These are phyloP conservation scores for Sonneratia caseolaris DNA, from an alignment of 345 rosid species.

Conservation along the genomic window DNA sequence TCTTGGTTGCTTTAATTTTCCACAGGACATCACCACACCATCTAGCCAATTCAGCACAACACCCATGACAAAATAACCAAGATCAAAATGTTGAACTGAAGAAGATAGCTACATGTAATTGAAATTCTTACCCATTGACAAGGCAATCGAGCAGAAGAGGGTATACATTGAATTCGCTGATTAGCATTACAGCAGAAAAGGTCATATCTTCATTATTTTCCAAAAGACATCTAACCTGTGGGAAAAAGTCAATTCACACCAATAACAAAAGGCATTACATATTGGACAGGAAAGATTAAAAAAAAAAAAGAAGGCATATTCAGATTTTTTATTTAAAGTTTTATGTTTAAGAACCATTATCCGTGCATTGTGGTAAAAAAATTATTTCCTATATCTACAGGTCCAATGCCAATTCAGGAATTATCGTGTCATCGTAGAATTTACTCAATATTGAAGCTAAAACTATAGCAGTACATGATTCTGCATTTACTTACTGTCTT, in stretches of 20 bases:
- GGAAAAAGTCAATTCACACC: background rate
- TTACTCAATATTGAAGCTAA: no score
- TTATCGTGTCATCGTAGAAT: background rate
- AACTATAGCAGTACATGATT: background rate
- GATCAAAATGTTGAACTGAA: background rate
- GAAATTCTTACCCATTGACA: constrained; percentile 41
- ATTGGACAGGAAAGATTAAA: background rate
- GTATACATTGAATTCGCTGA: constrained; percentile 45
- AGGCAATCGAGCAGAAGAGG: constrained; percentile 72
- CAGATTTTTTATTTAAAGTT: background rate
- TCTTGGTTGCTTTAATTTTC: background rate
- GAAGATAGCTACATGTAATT: background rate
- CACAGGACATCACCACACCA: background rate
- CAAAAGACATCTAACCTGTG: constrained; percentile 56
- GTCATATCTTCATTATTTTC: constrained; percentile 34
- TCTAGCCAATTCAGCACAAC: background rate
- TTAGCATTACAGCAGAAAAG: constrained; percentile 37
- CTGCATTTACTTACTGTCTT: constrained; percentile 49
- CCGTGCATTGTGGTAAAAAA: background rate
- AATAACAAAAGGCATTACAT: background rate
- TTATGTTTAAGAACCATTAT: background rate
- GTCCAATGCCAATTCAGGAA: background rate
- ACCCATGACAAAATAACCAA: background rate
- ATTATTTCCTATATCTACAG: background rate
- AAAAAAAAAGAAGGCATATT: background rate